Percentiles rank a stretch among this genome's conserved stretches.
Evolutionary conservation across 1,284 basidiomycete species (phyloP).

Genomic region (Agroathelia rolfsii): DNA sequence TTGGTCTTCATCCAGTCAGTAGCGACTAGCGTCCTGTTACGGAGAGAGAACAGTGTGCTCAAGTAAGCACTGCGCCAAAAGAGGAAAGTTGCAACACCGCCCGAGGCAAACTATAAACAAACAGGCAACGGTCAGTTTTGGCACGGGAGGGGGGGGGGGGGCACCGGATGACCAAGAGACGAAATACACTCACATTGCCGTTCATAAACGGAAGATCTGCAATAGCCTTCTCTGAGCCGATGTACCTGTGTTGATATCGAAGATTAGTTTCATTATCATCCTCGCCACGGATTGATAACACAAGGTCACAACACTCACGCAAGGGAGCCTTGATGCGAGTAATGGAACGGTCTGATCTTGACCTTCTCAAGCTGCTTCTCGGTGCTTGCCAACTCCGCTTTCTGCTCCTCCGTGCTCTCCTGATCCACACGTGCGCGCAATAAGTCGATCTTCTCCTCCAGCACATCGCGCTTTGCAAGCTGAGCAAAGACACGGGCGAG

Average conservation of each 20-base stretch:
- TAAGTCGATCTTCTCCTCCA: conserved; percentile 44
- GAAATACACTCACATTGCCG: conserved; percentile 56
- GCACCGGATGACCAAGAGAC: conserved; percentile 3
- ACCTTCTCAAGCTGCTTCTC: conserved; percentile 61
- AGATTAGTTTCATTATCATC: too few relatives aligned
- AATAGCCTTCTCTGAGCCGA: conserved; percentile 91
- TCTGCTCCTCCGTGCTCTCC: too few relatives aligned
- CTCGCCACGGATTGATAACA: too few relatives aligned
- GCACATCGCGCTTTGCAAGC: conserved; percentile 68
- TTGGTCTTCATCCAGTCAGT: conserved; percentile 89
- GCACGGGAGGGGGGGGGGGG: too few relatives aligned
- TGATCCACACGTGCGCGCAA: too few relatives aligned
- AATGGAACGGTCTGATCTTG: conserved; percentile 80
- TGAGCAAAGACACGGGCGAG: conserved; percentile 77
- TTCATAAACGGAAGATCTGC: conserved; percentile 84
- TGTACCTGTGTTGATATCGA: too few relatives aligned
- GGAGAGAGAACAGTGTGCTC: conserved; percentile 84
- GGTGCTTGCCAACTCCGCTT: conserved; percentile 38
- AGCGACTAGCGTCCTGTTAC: conserved; percentile 80
- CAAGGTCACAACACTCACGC: conserved; percentile 43
- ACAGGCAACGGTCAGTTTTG: too few relatives aligned
- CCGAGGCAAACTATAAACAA: conserved; percentile 52
- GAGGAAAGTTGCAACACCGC: too few relatives aligned
- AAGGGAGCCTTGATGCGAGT: conserved; percentile 86
- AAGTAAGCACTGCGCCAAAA: conserved; percentile 79